Evolutionary conservation across 768 basidiomycete species (phyloP), one percentile per base, ranked within the genome.

Genomic region (Boletellus ananas): DNA sequence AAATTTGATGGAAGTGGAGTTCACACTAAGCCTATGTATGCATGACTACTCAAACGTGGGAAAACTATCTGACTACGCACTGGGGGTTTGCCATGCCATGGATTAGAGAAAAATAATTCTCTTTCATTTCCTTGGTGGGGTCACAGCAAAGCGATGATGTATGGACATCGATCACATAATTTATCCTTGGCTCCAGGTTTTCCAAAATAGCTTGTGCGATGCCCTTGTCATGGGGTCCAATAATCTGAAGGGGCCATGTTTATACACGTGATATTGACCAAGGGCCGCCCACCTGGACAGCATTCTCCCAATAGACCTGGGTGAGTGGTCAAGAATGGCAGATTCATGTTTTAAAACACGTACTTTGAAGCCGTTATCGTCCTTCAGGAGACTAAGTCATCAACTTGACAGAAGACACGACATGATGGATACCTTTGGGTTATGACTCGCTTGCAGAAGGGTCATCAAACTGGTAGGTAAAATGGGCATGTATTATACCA

Each of bases 321-420:
- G 29, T 18, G 20, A 47, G 43, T 40, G 45, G 34, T 23, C 42
- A 48, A 45, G n/a, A 1, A 16, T 45, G 27, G 13, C 23, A 35
- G 11, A n/a, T 37, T 14, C 1, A 47, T 27, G 12, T 9, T 27
- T 35, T 12, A 23, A 25, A 35, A 20, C 17, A 45, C 60, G 50
- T 41, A 83, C 90, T 70, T 94, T 94, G 70, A 87, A 93, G 3
- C 91, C 91, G 63, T 94, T 94, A 61, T 94, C 91, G 62, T 87
- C 69, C 87, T 90, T 43, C 34, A 45, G 36, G 6, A 54, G 34
- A 35, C 33, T 34, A 34, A 27, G 47, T 56, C 20, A 52, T 43
- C 14, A 45, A 23, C 4, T 36, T 23, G 17, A 29, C 34, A 42
- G n/a, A 34, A 29, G 25, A 58, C 12, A 27, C 13, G 17, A 43